Evolutionary conservation across 139 green algal genomes (phyloP), one percentile per base, ranked within the genome.

Genomic region (Coelastrella sp.): DNA sequence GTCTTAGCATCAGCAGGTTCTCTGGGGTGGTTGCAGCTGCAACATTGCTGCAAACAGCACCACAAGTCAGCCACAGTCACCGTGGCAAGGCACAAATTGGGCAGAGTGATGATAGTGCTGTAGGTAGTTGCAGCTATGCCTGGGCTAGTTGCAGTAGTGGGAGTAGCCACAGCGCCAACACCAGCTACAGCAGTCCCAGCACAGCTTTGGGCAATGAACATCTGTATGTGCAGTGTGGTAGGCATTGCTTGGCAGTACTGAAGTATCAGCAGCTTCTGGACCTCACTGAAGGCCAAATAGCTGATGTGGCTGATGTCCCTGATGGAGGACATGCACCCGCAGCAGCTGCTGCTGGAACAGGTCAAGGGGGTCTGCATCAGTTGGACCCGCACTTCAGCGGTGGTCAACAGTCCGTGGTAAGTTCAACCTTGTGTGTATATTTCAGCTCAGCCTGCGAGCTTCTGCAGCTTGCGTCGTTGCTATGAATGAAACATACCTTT

Each of bases 271-370:
- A 91, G 82, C 86, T 94, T 80, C 74, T 92, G 80, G 5, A 20
- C 61, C 64, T 94, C 2, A 86, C 59, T 20, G n/a, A n/a, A 13
- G 92, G 89, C 13, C 77, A 47, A 5, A n/a, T 87, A 0, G 92
- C 77, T 3, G 92, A 94, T 81, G 87, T 94, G 20, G 89, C 89
- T 32, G 89, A 83, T 22, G 73, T 54, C 8, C 80, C 85, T 75
- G 56, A 59, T n/a, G 32, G 32, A 47, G 32, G 1, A 47, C 32
- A 47, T 47, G 32, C 32, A 47, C 32, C 32, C 32, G 32, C 32
- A 47, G 32, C 32, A 47, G 32, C 32, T 47, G 59, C 59, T 74
- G 84, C 73, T 32, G 54, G 19, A 22, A 6, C 71, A 77, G 71
- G 71, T 23, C 19, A 47, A 47, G 5, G 71, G n/a, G 71, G 7